Percentiles rank a stretch among this genome's conserved stretches.
Evolutionary conservation across 768 basidiomycete genomes (phyloP).

Genomic region (Lepiota subincarnata): DNA sequence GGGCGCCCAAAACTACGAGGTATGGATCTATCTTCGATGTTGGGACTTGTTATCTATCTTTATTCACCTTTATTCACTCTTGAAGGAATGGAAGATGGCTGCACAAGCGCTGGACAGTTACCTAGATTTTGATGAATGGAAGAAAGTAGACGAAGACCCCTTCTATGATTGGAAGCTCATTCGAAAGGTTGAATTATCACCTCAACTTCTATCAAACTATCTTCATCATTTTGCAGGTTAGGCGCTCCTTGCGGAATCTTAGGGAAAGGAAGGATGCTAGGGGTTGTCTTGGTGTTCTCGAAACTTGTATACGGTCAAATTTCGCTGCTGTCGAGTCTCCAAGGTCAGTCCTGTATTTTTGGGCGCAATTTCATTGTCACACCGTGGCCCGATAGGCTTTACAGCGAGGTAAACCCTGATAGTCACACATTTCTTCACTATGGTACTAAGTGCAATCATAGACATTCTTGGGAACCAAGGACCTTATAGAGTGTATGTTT

Average conservation of each 20-base stretch:
- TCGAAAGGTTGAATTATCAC: conserved; percentile 47
- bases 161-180: conserved; percentile 93
- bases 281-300: conserved; percentile 84
- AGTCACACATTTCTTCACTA: conserved; percentile 4
- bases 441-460: conserved; percentile 27
- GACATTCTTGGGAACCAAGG: conserved; percentile 92
- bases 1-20: conserved; percentile 70
- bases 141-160: conserved; percentile 77
- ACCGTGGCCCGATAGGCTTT: conserved; percentile 50
- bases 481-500: conserved; percentile 78
- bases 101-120: conserved; percentile 77
- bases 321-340: conserved; percentile 91
- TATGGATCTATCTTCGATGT: conserved; percentile 23
- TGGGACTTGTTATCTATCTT: too few relatives aligned
- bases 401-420: conserved; percentile 76
- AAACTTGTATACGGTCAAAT: conserved; percentile 86
- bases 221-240: conserved; percentile 46
- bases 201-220: background rate
- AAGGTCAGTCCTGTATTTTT: conserved; percentile 39
- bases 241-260: conserved; percentile 64
- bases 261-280: conserved; percentile 78
- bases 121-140: conserved; percentile 89
- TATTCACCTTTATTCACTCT: background rate
- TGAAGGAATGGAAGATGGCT: conserved; percentile 81
- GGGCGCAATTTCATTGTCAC: background rate